Percentiles rank a stretch among this genome's conserved stretches.
These are phyloP conservation scores for Phytopythium delawarense DNA, from an alignment of 352 stramenopile species.

Conservation along the genomic window DNA sequence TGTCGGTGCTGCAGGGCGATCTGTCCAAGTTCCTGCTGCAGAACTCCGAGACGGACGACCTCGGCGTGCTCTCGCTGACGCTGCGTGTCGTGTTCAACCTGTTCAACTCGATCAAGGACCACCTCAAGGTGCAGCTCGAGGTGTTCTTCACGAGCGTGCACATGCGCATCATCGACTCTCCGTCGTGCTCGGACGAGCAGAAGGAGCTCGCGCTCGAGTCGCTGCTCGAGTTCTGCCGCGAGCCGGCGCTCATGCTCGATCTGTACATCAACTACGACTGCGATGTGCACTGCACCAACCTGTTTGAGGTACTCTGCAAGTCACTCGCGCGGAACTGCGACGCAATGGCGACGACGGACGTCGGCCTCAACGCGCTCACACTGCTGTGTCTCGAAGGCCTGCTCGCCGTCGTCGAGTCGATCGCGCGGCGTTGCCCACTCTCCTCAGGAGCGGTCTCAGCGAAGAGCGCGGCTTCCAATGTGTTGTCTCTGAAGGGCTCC, in stretches of 20 bases:
- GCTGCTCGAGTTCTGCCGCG: constrained; percentile 96
- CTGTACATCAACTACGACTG: constrained; percentile 99
- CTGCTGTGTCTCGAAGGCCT: constrained; percentile 78
- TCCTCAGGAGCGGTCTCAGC: constrained; percentile 19
- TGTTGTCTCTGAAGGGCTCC: constrained; percentile 55
- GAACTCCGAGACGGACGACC: constrained; percentile 94
- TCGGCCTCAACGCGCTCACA: constrained; percentile 62
- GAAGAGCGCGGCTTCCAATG: constrained; percentile 14
- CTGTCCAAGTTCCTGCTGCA: constrained; percentile 97
- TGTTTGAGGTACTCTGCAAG: constrained; percentile 97
- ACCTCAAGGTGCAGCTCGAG: constrained; percentile 98
- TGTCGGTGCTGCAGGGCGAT: constrained; percentile 91
- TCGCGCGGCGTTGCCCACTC: constrained; percentile 83
- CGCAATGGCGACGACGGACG: constrained; percentile 57
- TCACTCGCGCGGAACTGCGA: constrained; percentile 89
- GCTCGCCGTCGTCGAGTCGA: constrained; percentile 93
- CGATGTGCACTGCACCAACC: constrained; percentile 97
- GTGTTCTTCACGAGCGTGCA: constrained; percentile 98
- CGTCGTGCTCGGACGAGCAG: constrained; percentile 78
- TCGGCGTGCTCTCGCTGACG: constrained; percentile 88
- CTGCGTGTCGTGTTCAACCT: constrained; percentile 99
- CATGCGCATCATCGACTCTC: constrained; percentile 91
- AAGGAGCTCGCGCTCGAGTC: constrained; percentile 90
- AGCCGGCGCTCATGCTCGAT: constrained; percentile 97
- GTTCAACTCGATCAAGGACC: constrained; percentile 98